These are phyloP conservation scores for Adansonia grandidieri DNA, from an alignment of 441 rosid genomes.

Conservation along the genomic window DNA sequence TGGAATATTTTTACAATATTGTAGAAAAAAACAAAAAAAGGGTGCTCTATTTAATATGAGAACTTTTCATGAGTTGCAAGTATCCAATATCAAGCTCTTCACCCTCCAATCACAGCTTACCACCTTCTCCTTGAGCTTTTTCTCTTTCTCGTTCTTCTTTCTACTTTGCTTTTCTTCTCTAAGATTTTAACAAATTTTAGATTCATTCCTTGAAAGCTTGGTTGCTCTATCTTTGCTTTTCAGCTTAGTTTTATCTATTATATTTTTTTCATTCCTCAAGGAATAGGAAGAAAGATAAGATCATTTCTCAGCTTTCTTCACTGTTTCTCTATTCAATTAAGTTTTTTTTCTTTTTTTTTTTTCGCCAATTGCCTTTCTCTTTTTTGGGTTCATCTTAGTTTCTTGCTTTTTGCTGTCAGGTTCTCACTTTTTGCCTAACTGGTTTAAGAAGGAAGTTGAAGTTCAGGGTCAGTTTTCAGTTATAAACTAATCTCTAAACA, in stretches of 20 bases:
- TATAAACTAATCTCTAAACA: background rate
- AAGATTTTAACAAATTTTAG: constrained; percentile 30
- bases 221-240: constrained; percentile 20
- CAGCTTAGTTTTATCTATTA: constrained; percentile 30
- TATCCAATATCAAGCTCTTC: too few relatives aligned
- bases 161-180: background rate
- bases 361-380: constrained; percentile 24
- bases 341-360: constrained; percentile 16
- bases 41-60: too few relatives aligned
- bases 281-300: constrained; percentile 36
- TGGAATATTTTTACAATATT: too few relatives aligned
- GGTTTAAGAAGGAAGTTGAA: constrained; percentile 28
- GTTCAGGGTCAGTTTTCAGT: constrained; percentile 27
- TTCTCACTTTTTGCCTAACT: background rate
- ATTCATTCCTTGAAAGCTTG: constrained; percentile 42
- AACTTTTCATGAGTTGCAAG: too few relatives aligned
- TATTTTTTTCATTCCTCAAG: constrained; percentile 36
- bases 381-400: background rate
- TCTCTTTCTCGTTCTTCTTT: too few relatives aligned
- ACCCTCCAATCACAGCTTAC: too few relatives aligned
- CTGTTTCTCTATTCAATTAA: constrained; percentile 14
- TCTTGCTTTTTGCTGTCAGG: constrained; percentile 1
- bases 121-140: too few relatives aligned
- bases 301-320: constrained; percentile 37
- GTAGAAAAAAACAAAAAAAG: too few relatives aligned